Evolutionary conservation across 1,284 basidiomycete genomes (phyloP).

Genomic region (Trichosporon sp.): DNA sequence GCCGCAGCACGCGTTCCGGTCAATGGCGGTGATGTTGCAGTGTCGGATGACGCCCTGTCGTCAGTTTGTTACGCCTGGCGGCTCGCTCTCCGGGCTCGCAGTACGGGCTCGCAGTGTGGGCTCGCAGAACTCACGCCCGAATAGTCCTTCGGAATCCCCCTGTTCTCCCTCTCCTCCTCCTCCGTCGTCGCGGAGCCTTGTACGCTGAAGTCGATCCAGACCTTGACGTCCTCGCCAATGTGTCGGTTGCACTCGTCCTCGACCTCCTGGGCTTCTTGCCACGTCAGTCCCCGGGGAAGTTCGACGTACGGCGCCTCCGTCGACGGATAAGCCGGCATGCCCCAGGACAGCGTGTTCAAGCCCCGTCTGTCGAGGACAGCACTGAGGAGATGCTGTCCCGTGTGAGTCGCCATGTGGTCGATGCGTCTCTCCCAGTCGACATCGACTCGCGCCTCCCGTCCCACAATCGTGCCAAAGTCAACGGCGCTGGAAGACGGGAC

Average conservation of each 20-base stretch:
- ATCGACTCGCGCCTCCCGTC: constrained; percentile 63
- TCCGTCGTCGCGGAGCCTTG: constrained; percentile 34
- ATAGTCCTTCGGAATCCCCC: constrained; percentile 61
- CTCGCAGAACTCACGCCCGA: constrained; percentile 43
- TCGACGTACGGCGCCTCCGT: constrained; percentile 76
- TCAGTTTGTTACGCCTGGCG: neutral
- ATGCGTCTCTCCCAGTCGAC: constrained; percentile 70
- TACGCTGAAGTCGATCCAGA: constrained; percentile 49
- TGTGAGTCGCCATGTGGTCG: constrained; percentile 84
- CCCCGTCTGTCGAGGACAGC: constrained; percentile 72
- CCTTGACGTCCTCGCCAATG: constrained; percentile 49
- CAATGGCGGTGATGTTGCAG: constrained; percentile 76
- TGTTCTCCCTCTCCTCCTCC: constrained; percentile 67
- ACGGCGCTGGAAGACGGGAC: constrained; percentile 52
- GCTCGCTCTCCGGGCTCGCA: too few species aligned
- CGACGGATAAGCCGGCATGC: constrained; percentile 59
- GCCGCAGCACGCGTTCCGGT: constrained; percentile 81
- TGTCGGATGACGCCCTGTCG: constrained; percentile 71
- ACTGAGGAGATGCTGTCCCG: constrained; percentile 79
- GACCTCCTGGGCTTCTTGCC: constrained; percentile 66
- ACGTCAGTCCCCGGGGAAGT: constrained; percentile 68
- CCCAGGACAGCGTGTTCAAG: constrained; percentile 81
- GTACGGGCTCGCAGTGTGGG: neutral
- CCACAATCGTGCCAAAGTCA: constrained; percentile 56
- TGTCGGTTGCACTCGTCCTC: constrained; percentile 70